Conservation (phyloP, 257 asterid genomes). For the Datura wrightii region DNA sequence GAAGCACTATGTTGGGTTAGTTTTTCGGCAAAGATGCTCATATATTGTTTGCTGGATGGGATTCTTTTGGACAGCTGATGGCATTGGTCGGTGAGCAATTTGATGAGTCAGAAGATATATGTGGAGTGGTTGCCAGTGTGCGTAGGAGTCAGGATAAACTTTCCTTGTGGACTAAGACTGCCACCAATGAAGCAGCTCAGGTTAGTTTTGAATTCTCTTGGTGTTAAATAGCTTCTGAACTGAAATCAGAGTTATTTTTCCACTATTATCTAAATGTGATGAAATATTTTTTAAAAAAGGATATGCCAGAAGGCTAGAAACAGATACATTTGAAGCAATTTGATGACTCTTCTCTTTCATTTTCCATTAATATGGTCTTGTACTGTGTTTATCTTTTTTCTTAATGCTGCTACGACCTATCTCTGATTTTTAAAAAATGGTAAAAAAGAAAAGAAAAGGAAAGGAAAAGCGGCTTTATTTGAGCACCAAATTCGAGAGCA, state of each 20-base stretch:
- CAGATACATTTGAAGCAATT: conserved; percentile 6
- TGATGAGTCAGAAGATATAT: conserved; percentile 76
- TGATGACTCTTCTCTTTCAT: not conserved
- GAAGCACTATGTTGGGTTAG: not conserved
- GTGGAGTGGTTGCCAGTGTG: conserved; percentile 83
- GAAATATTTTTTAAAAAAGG: not conserved
- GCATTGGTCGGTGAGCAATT: conserved; percentile 84
- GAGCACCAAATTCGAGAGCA: not conserved
- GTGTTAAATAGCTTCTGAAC: not conserved
- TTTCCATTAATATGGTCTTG: not conserved
- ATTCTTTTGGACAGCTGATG: conserved; percentile 56
- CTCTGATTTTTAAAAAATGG: not conserved
- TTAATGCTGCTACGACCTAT: not conserved
- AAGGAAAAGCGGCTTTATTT: not conserved
- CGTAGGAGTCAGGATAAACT: conserved; percentile 86
- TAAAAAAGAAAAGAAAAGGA: not conserved
- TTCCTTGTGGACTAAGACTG: conserved; percentile 90
- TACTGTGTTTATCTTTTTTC: not conserved
- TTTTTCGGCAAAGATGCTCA: conserved; percentile 5
- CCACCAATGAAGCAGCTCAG: conserved; percentile 94
- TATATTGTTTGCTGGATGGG: not conserved
- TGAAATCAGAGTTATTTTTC: not conserved
- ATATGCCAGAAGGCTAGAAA: not conserved
- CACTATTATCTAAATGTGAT: not conserved
- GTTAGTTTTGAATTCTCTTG: conserved; percentile 41